Percentiles rank a stretch among this genome's conserved stretches.
Evolutionary conservation across 768 basidiomycete genomes (phyloP).

Genomic region (Rhodotorula taiwanensis): DNA sequence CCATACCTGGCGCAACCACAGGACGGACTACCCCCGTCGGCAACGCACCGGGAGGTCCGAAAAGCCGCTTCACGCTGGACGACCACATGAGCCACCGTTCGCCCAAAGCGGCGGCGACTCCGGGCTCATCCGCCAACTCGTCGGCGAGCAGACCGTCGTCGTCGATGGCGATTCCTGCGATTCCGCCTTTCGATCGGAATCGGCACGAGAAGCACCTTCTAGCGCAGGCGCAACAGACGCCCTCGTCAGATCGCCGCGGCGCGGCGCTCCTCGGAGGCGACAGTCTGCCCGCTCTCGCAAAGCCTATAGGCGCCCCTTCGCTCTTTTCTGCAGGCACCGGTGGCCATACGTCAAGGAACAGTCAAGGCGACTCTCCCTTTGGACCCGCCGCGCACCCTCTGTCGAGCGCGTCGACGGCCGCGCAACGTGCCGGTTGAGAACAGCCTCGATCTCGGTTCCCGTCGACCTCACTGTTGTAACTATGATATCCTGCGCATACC

Average conservation of each 20-base stretch:
- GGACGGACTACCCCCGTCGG: conserved; percentile 14
- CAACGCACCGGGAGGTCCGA: neutral
- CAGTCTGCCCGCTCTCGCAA: neutral
- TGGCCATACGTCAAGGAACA: too few species aligned
- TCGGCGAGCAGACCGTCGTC: neutral
- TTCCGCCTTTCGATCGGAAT: conserved; percentile 28
- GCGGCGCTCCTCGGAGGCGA: too few species aligned
- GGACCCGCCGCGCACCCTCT: too few species aligned
- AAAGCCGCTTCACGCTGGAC: conserved; percentile 28
- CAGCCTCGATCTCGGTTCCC: too few species aligned
- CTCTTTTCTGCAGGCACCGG: too few species aligned
- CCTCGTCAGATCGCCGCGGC: too few species aligned
- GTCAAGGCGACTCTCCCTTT: too few species aligned
- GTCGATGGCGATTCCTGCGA: conserved; percentile 24
- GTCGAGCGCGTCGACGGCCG: too few species aligned
- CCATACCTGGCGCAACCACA: neutral
- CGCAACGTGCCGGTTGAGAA: too few species aligned
- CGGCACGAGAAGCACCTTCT: conserved; percentile 21
- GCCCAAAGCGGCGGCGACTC: conserved; percentile 7
- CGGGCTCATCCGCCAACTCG: neutral
- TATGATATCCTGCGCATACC: too few species aligned
- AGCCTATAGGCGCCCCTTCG: too few species aligned
- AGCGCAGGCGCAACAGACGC: neutral
- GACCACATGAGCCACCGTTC: conserved; percentile 29
- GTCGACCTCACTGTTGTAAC: too few species aligned